phyloP scores from a whole-genome alignment of 2,329 filamentous ascomycete genomes.

The Fusarium sacchari region DNA sequence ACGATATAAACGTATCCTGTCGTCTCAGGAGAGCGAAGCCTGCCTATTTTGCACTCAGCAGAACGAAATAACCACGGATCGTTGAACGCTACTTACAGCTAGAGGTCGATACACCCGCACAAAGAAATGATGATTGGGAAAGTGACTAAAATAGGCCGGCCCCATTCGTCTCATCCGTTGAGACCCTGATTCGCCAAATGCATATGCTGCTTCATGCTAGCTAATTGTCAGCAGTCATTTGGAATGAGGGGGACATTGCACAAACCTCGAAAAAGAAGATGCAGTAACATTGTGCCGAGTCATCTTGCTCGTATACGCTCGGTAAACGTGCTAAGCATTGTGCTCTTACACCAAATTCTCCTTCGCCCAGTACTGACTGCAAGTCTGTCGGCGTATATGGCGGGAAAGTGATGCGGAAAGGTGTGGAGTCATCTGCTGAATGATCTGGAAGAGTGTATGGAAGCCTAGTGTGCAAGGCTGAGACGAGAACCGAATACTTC shows the following conservation, averaged over 20 bases:
- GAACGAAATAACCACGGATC: not conserved
- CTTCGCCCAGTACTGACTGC: slow-evolving; percentile 47
- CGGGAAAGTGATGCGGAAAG: slow-evolving; percentile 53
- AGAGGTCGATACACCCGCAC: slow-evolving; percentile 63
- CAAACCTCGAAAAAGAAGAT: slow-evolving; percentile 65
- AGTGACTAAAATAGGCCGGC: slow-evolving; percentile 58
- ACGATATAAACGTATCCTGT: slow-evolving; percentile 61
- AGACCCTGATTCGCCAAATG: slow-evolving; percentile 52
- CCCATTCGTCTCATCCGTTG: slow-evolving; percentile 53
- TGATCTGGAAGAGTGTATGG: slow-evolving; percentile 47
- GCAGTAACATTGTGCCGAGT: slow-evolving; percentile 55
- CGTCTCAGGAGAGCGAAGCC: slow-evolving; percentile 60
- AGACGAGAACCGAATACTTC: slow-evolving; percentile 54
- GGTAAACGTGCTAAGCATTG: slow-evolving; percentile 58
- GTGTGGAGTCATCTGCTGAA: slow-evolving; percentile 33
- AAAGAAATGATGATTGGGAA: slow-evolving; percentile 68
- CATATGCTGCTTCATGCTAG: slow-evolving; percentile 58
- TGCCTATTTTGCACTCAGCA: slow-evolving; percentile 49
- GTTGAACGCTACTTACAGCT: slow-evolving; percentile 55
- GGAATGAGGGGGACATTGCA: not conserved
- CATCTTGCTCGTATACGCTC: slow-evolving; percentile 43
- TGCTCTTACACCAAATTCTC: slow-evolving; percentile 55
- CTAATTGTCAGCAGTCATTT: slow-evolving; percentile 19
- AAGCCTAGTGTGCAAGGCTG: slow-evolving; percentile 58
- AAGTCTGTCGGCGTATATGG: slow-evolving; percentile 53